phyloP scores from a whole-genome alignment of 2,329 filamentous ascomycete species.

The Neonectria punicea region DNA sequence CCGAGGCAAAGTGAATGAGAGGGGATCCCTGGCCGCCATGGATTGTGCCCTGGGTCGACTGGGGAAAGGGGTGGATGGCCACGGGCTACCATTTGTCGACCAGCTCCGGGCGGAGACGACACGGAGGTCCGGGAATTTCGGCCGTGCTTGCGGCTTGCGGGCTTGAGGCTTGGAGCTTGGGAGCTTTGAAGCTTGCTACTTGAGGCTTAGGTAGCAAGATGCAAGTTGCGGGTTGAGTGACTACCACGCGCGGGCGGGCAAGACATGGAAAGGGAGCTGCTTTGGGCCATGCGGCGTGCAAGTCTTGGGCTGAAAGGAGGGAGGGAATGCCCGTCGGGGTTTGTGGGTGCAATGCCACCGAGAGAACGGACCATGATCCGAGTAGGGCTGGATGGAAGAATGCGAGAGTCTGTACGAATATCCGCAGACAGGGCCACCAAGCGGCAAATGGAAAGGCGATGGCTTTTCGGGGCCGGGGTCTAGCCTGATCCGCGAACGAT shows the following conservation, averaged over 20 bases:
- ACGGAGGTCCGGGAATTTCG: conserved; percentile 17
- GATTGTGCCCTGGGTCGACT: conserved; percentile 4
- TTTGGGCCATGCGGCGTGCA: conserved; percentile 6
- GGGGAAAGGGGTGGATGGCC: conserved; percentile 9
- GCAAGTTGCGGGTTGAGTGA: neutral
- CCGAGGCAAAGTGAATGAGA: conserved; percentile 10
- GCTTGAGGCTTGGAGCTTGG: neutral
- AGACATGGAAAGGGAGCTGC: conserved; percentile 1
- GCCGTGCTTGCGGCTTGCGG: conserved; percentile 3
- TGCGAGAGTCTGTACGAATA: neutral
- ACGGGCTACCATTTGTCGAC: neutral
- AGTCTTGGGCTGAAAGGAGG: conserved; percentile 5
- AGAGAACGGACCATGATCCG: neutral
- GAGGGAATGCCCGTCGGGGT: conserved; percentile 2
- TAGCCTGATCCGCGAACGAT: neutral
- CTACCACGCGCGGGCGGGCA: conserved; percentile 5
- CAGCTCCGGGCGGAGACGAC: conserved; percentile 5
- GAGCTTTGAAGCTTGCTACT: neutral
- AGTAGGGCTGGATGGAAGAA: conserved; percentile 1
- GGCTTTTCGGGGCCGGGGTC: neutral
- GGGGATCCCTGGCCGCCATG: neutral
- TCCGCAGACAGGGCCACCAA: neutral
- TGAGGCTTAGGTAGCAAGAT: neutral
- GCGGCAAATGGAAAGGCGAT: neutral
- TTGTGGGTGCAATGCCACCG: conserved; percentile 32